Evolutionary conservation across 2,329 filamentous ascomycete species (phyloP), one percentile per base, ranked within the genome.

Genomic region (Aspergillus sp.): DNA sequence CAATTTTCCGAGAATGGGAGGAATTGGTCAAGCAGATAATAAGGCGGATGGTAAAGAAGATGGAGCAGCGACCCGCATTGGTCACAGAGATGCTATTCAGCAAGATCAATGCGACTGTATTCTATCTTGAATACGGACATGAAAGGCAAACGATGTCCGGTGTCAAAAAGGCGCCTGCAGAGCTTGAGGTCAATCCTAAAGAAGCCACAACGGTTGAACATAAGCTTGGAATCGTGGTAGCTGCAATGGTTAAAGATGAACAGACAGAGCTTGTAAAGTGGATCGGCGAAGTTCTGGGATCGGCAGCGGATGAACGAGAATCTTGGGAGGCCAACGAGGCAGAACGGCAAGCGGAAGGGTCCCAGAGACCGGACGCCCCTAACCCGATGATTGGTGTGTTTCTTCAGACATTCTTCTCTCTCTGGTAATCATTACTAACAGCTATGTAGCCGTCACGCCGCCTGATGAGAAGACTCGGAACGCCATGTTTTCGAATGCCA

Each of bases 71-170:
- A 39, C 90, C 90, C 0, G 88, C 91, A 53, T 74, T 96, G 37
- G 79, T 95, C 44, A 85, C 94, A 1, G 93, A 98, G 69, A 82
- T 98, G 77, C 76, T 98, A 12, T 98, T 98, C 68, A 95, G 88
- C 66, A 98, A 98, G 68, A 86, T 90, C 49, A 84, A 83, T 45
- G 80, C 81, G 41, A 95, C 88, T 0, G 79, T 89, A 1, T 88
- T 87, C 68, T 97, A 89, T 63, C 78, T 98, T 4, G 90, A 97
- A 62, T 90, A 90, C 60, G 93, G 93, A 0, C 86, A 88, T 57
- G 90, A 96, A 60, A 88, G 84, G 61, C 89, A 91, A 55, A 81
- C 84, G 0, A 65, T 84, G 20, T 78, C 79, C 17, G 74, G 77
- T n/a, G 78, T 82, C 39, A 79, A 83, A 7, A 81, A 81, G 55